phyloP scores from a whole-genome alignment of 345 rosid species.

The Reutealis trisperma region DNA sequence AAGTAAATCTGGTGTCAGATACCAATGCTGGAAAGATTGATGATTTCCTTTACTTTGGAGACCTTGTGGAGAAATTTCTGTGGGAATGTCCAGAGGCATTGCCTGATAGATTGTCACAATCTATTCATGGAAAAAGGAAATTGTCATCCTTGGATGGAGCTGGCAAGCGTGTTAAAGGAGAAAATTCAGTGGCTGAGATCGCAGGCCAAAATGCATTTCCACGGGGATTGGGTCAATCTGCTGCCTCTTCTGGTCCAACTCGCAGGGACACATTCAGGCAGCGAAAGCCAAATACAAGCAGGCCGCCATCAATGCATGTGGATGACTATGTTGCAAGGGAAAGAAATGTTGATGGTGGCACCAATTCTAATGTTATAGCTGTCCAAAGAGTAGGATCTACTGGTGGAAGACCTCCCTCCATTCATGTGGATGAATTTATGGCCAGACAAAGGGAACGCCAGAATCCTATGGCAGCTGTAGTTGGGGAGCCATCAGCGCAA shows the following conservation, averaged over 20 bases:
- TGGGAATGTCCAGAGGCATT: constrained; percentile 98
- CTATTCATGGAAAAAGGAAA: constrained; percentile 67
- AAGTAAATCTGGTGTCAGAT: constrained; percentile 42
- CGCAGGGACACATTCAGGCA: constrained; percentile 89
- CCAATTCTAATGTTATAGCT: constrained; percentile 79
- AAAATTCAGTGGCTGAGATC: constrained; percentile 60
- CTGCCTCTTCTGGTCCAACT: constrained; percentile 64
- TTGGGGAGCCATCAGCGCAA: constrained; percentile 62
- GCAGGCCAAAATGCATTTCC: constrained; percentile 55
- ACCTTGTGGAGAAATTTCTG: constrained; percentile 64
- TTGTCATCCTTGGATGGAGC: constrained; percentile 62
- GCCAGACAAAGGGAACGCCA: constrained; percentile 96
- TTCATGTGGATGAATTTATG: constrained; percentile 98
- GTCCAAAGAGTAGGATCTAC: constrained; percentile 78
- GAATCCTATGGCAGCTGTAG: constrained; percentile 59
- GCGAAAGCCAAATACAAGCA: constrained; percentile 95
- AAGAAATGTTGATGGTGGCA: constrained; percentile 72
- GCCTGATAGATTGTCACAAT: constrained; percentile 79
- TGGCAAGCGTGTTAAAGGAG: constrained; percentile 74
- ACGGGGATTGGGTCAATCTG: constrained; percentile 63
- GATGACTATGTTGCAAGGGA: constrained; percentile 99
- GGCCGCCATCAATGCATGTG: constrained; percentile 99
- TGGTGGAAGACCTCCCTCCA: constrained; percentile 99
- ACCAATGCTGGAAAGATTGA: constrained; percentile 44
- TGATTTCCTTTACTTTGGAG: constrained; percentile 56